Conservation (phyloP, 169 alveolate species). For the Plasmodium vivax region DNA sequence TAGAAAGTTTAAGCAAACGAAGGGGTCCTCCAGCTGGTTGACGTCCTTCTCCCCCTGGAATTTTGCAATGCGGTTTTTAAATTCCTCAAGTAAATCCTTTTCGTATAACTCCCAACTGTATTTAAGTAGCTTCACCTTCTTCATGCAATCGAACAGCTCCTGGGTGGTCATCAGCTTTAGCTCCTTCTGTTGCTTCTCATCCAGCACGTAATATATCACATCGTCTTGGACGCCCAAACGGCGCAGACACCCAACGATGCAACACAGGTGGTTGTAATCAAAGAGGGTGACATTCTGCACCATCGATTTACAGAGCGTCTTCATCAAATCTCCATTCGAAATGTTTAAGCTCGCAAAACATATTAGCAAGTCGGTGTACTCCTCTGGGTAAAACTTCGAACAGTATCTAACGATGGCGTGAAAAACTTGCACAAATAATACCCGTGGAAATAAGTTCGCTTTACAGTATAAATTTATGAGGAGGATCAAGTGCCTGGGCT, state of each 20-base stretch:
- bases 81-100: conserved; percentile 64
- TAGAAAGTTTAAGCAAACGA: conserved; percentile 79
- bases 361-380: conserved; percentile 77
- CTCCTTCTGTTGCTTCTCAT: conserved; percentile 84
- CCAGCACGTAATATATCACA: conserved; percentile 78
- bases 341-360: conserved; percentile 79
- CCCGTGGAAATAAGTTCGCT: conserved; percentile 79
- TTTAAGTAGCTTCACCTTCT: conserved; percentile 54
- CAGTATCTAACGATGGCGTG: conserved; percentile 77
- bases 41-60: conserved; percentile 77
- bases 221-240: conserved; percentile 79
- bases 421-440: conserved; percentile 81
- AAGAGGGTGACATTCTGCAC: conserved; percentile 77
- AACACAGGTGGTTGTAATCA: conserved; percentile 77
- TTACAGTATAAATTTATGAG: conserved; percentile 77
- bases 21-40: conserved; percentile 83
- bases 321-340: conserved; percentile 76
- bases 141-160: conserved; percentile 82
- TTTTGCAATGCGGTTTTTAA: conserved; percentile 10
- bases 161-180: conserved; percentile 81
- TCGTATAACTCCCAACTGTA: conserved; percentile 35
- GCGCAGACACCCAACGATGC: conserved; percentile 77
- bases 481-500: conserved; percentile 79
- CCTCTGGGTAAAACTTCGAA: conserved; percentile 78
- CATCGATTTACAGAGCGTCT: conserved; percentile 79